Evolutionary conservation across 352 stramenopile species (phyloP).

Genomic region (Lagenidium giganteum): DNA sequence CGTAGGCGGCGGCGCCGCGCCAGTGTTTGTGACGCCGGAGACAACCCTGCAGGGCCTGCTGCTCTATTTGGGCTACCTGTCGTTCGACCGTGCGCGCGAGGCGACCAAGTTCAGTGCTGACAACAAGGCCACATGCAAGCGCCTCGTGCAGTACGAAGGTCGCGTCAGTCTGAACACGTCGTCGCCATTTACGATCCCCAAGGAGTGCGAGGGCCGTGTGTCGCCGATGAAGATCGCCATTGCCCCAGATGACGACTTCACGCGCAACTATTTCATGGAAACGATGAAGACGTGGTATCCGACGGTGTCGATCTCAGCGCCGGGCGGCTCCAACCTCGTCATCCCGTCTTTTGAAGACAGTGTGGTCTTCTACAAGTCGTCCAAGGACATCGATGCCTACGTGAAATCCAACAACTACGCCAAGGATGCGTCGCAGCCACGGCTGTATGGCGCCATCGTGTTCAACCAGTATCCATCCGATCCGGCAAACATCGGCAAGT

Average conservation of each 20-base stretch:
- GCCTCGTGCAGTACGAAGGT: conserved; percentile 17
- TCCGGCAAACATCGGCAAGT: conserved; percentile 10
- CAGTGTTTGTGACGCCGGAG: conserved; percentile 42
- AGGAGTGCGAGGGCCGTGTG: conserved; percentile 11
- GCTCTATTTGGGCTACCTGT: conserved; percentile 34
- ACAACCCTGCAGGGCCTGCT: conserved; percentile 55
- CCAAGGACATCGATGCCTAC: conserved; percentile 24
- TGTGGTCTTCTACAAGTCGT: conserved; percentile 25
- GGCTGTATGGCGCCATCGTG: conserved; percentile 41
- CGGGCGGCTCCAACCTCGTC: conserved; percentile 5
- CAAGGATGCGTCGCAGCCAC: conserved; percentile 8
- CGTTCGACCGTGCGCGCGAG: conserved; percentile 24
- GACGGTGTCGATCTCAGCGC: conserved; percentile 12
- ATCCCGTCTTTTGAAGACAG: conserved; percentile 39
- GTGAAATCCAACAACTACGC: conserved; percentile 32
- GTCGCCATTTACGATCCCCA: conserved; percentile 18
- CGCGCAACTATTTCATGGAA: conserved; percentile 27
- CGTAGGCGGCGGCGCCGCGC: conserved; percentile 21
- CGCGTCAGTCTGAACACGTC: conserved; percentile 12
- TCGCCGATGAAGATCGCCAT: conserved; percentile 31
- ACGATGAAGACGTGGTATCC: conserved; percentile 26
- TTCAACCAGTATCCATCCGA: conserved; percentile 27
- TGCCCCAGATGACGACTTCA: conserved; percentile 28
- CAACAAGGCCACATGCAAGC: conserved; percentile 7
- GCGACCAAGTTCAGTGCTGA: conserved; percentile 7